Percentiles rank a stretch among this genome's conserved stretches.
Evolutionary conservation across 1,284 basidiomycete genomes (phyloP).

Genomic region (Melampsora americana): DNA sequence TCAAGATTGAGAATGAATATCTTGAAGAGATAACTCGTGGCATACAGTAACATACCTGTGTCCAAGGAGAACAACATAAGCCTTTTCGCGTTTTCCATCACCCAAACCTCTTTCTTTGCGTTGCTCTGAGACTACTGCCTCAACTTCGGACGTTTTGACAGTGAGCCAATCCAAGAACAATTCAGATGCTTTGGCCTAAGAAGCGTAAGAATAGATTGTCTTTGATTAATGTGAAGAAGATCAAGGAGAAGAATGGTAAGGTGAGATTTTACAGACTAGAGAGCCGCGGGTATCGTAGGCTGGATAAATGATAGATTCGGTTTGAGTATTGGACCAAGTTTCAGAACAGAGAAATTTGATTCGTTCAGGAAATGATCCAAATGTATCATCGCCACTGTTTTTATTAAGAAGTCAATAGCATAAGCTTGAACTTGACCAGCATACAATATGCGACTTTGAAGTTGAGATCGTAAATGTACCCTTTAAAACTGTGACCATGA

Average conservation of each 20-base stretch:
- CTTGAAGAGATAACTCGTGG: not conserved
- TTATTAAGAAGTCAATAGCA: no score
- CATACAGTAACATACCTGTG: constrained; percentile 14
- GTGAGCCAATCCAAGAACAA: constrained; percentile 39
- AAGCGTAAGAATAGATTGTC: not conserved
- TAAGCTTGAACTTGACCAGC: no score
- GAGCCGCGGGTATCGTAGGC: constrained; percentile 40
- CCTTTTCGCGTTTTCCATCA: constrained; percentile 9
- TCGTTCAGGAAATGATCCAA: constrained; percentile 26
- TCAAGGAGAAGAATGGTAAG: no score
- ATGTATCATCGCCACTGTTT: constrained; percentile 34
- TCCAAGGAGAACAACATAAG: constrained; percentile 20
- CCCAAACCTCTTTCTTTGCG: not conserved
- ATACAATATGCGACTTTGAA: no score
- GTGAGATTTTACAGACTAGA: not conserved
- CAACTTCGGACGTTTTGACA: constrained; percentile 32
- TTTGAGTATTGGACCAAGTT: constrained; percentile 24
- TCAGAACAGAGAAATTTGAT: constrained; percentile 25
- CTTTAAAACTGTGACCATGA: no score
- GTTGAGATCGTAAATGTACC: no score
- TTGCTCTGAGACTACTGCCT: constrained; percentile 11
- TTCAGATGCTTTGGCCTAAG: constrained; percentile 27
- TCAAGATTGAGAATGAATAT: no score
- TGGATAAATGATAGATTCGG: constrained; percentile 33
- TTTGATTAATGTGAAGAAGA: no score